These are phyloP conservation scores for Scenedesmus sp. DNA, from an alignment of 163 green algal genomes.

Conservation along the genomic window DNA sequence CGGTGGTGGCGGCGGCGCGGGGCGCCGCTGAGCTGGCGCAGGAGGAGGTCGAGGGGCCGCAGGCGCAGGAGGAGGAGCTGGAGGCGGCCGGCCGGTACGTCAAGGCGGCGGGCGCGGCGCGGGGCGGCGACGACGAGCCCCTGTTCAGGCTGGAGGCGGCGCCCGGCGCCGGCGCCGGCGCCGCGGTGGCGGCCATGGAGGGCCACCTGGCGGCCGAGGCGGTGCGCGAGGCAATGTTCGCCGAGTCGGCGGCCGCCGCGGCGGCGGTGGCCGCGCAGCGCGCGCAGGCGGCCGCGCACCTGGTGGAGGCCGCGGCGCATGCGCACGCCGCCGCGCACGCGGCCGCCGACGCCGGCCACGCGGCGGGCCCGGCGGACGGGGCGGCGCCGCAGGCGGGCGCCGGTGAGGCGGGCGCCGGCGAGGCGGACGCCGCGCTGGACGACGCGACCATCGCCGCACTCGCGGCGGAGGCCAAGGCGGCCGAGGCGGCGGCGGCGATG, in stretches of 20 bases:
- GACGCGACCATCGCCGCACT: neutral
- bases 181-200: constrained; percentile 10
- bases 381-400: neutral
- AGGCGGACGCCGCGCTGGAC: neutral
- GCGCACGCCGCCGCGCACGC: neutral
- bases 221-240: constrained; percentile 23
- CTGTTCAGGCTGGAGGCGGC: neutral
- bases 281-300: neutral
- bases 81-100: too few relatives aligned
- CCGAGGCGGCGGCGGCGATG: constrained; percentile 15
- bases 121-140: neutral
- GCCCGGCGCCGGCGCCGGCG: neutral
- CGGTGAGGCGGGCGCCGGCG: neutral
- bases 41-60: neutral
- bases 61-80: neutral
- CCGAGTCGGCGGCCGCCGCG: constrained; percentile 25
- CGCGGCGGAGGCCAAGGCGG: constrained; percentile 3
- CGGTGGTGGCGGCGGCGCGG: neutral
- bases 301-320: constrained; percentile 5
- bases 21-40: neutral
- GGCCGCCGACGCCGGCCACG: neutral
- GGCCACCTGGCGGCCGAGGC: constrained; percentile 24
- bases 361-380: neutral
- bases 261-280: constrained; percentile 7
- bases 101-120: too few relatives aligned